A percentile compares a stretch with the other conserved stretches of the same genome.
Evolutionary conservation across 768 basidiomycete species (phyloP).

Genomic region (Suillus brevipes): DNA sequence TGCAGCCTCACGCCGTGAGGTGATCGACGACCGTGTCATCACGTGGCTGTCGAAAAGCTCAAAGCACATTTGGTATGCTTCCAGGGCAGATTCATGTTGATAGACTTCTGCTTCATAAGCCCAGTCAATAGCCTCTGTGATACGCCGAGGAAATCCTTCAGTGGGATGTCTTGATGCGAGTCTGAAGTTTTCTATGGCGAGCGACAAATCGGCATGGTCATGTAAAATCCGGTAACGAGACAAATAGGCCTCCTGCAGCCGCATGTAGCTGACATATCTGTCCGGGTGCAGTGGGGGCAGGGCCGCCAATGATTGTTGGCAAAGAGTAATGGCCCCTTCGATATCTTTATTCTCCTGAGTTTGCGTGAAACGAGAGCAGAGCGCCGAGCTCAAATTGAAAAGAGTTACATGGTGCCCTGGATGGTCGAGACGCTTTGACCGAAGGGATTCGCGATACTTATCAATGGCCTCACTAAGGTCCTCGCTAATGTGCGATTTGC

Average conservation of each 20-base stretch:
- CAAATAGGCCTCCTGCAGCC: background rate
- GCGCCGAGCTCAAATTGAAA: constrained; percentile 5
- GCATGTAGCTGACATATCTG: background rate
- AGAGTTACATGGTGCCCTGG: background rate
- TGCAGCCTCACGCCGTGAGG: constrained; percentile 13
- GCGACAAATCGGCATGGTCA: background rate
- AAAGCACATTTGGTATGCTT: background rate
- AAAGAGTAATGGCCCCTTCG: constrained; percentile 7
- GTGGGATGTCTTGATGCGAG: background rate
- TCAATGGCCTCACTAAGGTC: constrained; percentile 22
- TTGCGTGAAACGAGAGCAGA: constrained; percentile 6
- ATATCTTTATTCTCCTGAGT: background rate
- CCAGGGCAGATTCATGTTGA: too few relatives aligned
- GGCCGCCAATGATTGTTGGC: background rate
- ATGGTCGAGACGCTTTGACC: background rate
- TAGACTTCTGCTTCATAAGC: too few relatives aligned
- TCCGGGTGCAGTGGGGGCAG: constrained; percentile 11
- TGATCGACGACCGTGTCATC: background rate
- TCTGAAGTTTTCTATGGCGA: background rate
- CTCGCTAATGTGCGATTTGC: background rate
- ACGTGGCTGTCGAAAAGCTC: background rate
- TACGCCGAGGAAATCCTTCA: background rate
- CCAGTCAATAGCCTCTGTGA: background rate
- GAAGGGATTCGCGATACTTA: background rate
- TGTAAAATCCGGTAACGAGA: background rate